Base-by-base conservation (phyloP, 129 eudicot species). In the Helianthus tuberosus region DNA sequence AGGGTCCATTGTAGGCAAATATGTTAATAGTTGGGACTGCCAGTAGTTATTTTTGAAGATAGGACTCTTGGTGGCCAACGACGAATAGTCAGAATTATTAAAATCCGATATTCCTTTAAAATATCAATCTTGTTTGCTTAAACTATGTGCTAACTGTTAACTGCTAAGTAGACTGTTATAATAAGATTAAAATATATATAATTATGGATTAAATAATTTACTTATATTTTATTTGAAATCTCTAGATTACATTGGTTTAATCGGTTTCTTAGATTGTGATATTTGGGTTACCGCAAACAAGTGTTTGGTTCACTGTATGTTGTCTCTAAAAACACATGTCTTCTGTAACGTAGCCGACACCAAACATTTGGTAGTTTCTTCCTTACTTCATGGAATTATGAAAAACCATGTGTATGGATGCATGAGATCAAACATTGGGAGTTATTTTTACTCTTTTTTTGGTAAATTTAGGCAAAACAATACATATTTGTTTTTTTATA, bases 351-450 rank as follows among this genome's bases (percentile, higher is more conserved):
- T 52, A 57, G 78, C 74, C 68, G 83, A 72, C 78, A 79, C 61
- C 68, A 72, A 43, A 79, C 83, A 79, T 64, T 72, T 79, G 73
- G 74, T 79, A 64, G 73, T 79, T 79, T 79, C 83, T 65, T 79
- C 73, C 83, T 79, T 72, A 72, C 83, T 79, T 79, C 78, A 72
- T 79, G 73, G 73, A 79, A 9, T 65, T 64, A 17, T 79, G 77
- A 38, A 44, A 54, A 54, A 57, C 54, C 63, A 79, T 79, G 52
- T 17, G 64, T 29, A 78, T 71, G 73, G 69, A 78, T 71, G 61
- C 53, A 71, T 78, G 66, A 10, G 41, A 14, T 59, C 41, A 25
- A 59, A 59, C 41, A 32, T 61, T 32, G 44, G 44, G 4, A 25
- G 64, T 4, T 29, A 1, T 13, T 32, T 35, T 12, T 60, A 25